These are phyloP conservation scores for Vitis hybrid DNA, from an alignment of 177 flowering plant genomes.

Conservation along the genomic window DNA sequence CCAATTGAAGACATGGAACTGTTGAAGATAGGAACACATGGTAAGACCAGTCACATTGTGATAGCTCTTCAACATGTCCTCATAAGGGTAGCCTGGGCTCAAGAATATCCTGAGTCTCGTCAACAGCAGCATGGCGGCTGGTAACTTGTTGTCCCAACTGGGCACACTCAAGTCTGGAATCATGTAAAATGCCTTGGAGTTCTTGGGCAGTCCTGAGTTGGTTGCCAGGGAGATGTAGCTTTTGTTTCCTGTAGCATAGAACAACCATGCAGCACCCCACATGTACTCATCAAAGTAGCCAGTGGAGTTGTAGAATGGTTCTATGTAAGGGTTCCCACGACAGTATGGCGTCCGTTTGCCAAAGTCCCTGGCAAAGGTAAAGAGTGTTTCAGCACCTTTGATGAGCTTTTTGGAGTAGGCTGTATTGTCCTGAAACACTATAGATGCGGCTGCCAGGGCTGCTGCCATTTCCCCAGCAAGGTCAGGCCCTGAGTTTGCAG, in stretches of 20 bases:
- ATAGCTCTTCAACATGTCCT: conserved; percentile 54
- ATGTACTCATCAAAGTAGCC: conserved; percentile 78
- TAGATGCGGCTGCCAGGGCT: conserved; percentile 81
- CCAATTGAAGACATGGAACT: conserved; percentile 52
- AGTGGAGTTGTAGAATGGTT: conserved; percentile 60
- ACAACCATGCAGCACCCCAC: conserved; percentile 89
- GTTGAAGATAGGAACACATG: conserved; percentile 75
- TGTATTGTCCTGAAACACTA: conserved; percentile 64
- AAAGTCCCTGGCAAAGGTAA: conserved; percentile 48
- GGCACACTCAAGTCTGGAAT: conserved; percentile 41
- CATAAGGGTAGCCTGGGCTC: conserved; percentile 85
- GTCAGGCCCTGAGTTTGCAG: conserved; percentile 45
- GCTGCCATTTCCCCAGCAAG: conserved; percentile 90
- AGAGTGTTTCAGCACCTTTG: conserved; percentile 59
- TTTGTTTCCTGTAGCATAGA: conserved; percentile 72
- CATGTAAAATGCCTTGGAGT: conserved; percentile 48
- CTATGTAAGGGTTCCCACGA: conserved; percentile 30
- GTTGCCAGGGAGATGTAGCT: conserved; percentile 64
- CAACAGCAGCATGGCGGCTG: conserved; percentile 65
- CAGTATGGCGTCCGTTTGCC: conserved; percentile 34
- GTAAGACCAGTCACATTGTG: conserved; percentile 51
- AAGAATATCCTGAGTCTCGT: conserved; percentile 64
- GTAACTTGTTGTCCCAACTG: conserved; percentile 91
- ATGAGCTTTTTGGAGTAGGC: conserved; percentile 60
- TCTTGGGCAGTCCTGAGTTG: conserved; percentile 38